phyloP scores from a whole-genome alignment of 164 flowering plant genomes.

The Santalum album region DNA sequence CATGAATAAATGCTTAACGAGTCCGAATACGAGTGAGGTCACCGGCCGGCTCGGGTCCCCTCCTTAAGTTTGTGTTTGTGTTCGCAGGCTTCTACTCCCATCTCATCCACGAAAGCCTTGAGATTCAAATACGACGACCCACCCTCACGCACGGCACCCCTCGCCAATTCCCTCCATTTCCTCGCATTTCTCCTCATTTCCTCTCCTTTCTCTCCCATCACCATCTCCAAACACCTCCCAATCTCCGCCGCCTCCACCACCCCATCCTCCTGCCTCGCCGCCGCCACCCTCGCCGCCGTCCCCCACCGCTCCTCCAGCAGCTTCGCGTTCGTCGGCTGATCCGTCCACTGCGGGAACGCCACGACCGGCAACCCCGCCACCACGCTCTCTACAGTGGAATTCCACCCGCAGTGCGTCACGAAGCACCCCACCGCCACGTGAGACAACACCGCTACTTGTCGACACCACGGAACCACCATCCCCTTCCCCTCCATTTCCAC shows the following conservation, averaged over 20 bases:
- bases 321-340: constrained; percentile 56
- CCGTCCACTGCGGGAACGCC: constrained; percentile 45
- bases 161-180: constrained; percentile 34
- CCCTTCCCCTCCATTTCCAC: constrained; percentile 17
- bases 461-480: constrained; percentile 44
- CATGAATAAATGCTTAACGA: too few relatives aligned
- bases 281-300: constrained; percentile 29
- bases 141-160: constrained; percentile 29
- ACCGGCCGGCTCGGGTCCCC: too few relatives aligned
- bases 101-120: constrained; percentile 13
- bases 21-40: too few relatives aligned
- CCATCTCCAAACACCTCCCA: constrained; percentile 37
- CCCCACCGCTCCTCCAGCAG: constrained; percentile 45
- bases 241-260: constrained; percentile 37
- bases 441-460: constrained; percentile 41
- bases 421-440: constrained; percentile 50
- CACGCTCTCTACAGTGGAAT: constrained; percentile 43
- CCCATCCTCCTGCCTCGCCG: constrained; percentile 16
- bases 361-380: constrained; percentile 47
- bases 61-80: too few relatives aligned
- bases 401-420: constrained; percentile 15
- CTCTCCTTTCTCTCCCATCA: constrained; percentile 34
- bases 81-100: too few relatives aligned
- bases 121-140: constrained; percentile 35
- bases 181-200: constrained; percentile 28